Evolutionary conservation across 371 early-diverging fungal genomes (phyloP), one percentile per base, ranked within the genome.

Genomic region (Lichtheimia ornata): DNA sequence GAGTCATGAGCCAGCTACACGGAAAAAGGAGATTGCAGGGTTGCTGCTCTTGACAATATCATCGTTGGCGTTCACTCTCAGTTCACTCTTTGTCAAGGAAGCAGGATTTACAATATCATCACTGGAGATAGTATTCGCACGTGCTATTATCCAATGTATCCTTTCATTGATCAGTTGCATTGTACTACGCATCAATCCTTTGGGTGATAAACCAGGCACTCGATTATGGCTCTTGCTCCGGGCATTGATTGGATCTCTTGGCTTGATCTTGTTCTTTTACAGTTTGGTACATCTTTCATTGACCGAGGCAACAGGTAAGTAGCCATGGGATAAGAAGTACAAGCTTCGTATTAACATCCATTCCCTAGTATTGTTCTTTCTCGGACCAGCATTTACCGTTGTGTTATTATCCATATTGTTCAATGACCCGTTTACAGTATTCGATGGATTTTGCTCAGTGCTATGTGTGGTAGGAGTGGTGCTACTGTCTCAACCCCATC

Each of bases 361-460:
- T 51, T 52, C 47, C 43, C 18, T 44, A 80, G 81, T 89, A 7
- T 64, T 92, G 9, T 92, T 92, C 69, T 94, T 92, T 65, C 83
- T 89, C 15, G 87, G 87, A 1, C 93, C 94, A 5, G 81, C 86
- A 6, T 88, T 92, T 58, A 92, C 91, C 2, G 85, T 90, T 11
- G 70, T 92, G 22, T 59, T 91, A n/a, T 88, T 88, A 5, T 62
- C 77, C 22, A 28, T 87, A 40, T 69, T 83, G n/a, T 74, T 92
- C 7, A 74, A 81, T 27, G 94, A 94, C 64, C 76, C 86, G 0
- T 88, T 88, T 54, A 87, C 83, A 0, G 43, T 58, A 3, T 74
- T 87, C 45, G 91, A 94, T 59, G 71, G 74, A 0, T 22, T 80
- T 0, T 83, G 87, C 2, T 76, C 86, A 0, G 54, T 74, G 5